Evolutionary conservation across 352 stramenopile genomes (phyloP).

Genomic region (Globisporangium echinulatum): DNA sequence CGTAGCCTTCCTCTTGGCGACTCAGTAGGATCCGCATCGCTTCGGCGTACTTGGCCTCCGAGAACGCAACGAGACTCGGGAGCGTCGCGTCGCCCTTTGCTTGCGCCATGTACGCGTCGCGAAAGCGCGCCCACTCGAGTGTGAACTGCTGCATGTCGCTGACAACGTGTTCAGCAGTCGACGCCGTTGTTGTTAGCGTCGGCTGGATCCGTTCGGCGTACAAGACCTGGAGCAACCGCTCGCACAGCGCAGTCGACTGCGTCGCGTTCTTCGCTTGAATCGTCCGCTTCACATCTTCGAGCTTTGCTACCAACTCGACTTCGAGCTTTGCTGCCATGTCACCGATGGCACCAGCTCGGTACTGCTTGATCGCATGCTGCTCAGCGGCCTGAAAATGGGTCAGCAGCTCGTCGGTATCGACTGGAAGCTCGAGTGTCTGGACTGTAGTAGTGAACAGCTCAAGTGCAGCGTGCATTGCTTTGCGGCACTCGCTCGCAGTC

Average conservation of each 20-base stretch:
- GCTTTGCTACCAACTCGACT: conserved; percentile 51
- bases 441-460: conserved; percentile 64
- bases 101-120: conserved; percentile 65
- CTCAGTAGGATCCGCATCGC: conserved; percentile 79
- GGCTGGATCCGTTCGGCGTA: conserved; percentile 80
- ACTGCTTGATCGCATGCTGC: conserved; percentile 42
- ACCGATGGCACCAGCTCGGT: conserved; percentile 57
- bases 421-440: conserved; percentile 47
- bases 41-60: conserved; percentile 73
- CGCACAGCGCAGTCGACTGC: conserved; percentile 74
- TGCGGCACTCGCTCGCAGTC: conserved; percentile 72
- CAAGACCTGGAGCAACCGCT: conserved; percentile 70
- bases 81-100: conserved; percentile 69
- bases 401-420: conserved; percentile 65
- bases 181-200: conserved; percentile 42
- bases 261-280: conserved; percentile 38
- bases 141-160: conserved; percentile 79
- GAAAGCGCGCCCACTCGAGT: conserved; percentile 62
- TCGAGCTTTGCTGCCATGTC: conserved; percentile 64
- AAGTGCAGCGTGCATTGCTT: conserved; percentile 52
- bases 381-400: conserved; percentile 52
- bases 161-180: conserved; percentile 44
- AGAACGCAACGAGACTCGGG: conserved; percentile 68
- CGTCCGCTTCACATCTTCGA: conserved; percentile 58
- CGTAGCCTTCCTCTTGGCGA: conserved; percentile 77